Base-by-base conservation (phyloP, 2,329 filamentous ascomycete species). In the Harringtonia aguacate region DNA sequence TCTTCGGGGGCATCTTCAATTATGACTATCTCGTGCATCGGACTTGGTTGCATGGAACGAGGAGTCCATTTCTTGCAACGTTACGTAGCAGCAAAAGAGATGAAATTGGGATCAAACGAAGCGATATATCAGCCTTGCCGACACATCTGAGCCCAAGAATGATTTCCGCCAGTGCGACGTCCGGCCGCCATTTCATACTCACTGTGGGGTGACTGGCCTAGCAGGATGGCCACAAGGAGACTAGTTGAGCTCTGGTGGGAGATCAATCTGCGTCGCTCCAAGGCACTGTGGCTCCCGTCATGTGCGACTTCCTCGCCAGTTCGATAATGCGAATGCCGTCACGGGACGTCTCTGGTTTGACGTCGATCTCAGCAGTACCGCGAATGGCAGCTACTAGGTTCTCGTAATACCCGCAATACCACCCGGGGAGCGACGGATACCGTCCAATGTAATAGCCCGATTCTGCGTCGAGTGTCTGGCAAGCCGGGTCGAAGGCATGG, bases 401-500 rank as follows among this genome's bases (percentile, higher is more conserved):
- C 28, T 61, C 57, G 48, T 70, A 70, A 20, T 62, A 56, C 0
- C 59, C 62, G 31, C 61, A 48, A 53, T 64, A 68, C n/a, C 56
- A 53, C 1, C 67, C 67, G 0, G 55, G 56, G 21, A 65, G 41
- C 30, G 57, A 68, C 1, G 63, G 60, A 45, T 60, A 64, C 37
- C 48, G 53, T 0, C 65, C 65, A 0, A 53, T 52, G 31, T 59
- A 67, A 44, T 60, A 59, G 12, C 58, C 56, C 0, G 50, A 58
- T 22, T 44, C 54, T 1, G 51, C 48, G 21, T 64, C 56, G 1
- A 53, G 52, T 6, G 42, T 53, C 36, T 66, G 64, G 1, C 47
- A 27, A 1, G 42, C 50, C 0, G 47, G 28, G 36, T 65, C 58
- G 27, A 63, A 61, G 15, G 61, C 56, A 17, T 58, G 45, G n/a